Conservation (phyloP, 768 basidiomycete genomes). For the Lactifluus pinguis region DNA sequence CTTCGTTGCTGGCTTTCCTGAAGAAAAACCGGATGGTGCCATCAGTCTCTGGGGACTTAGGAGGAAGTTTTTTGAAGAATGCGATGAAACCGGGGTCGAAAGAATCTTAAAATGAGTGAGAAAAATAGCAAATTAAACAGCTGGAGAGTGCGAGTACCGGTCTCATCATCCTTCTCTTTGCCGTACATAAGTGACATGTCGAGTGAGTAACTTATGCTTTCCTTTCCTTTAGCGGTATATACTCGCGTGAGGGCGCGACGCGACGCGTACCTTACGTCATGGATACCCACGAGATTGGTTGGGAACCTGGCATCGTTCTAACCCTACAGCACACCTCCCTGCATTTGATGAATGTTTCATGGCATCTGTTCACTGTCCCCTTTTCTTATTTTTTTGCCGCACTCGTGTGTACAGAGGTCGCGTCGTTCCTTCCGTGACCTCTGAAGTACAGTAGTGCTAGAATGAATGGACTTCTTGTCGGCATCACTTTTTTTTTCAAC, state of each 20-base stretch:
- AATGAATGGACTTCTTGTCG: slow-evolving; percentile 17
- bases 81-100: slow-evolving; percentile 51
- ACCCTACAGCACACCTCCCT: background rate
- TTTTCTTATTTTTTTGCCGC: background rate
- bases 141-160: slow-evolving; percentile 5
- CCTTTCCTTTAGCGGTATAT: background rate
- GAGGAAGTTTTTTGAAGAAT: slow-evolving; percentile 53
- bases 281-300: no score
- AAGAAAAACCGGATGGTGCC: slow-evolving; percentile 87
- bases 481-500: background rate
- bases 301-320: no score
- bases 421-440: slow-evolving; percentile 26
- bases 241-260: background rate
- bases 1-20: slow-evolving; percentile 40
- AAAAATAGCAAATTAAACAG: background rate
- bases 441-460: slow-evolving; percentile 31
- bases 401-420: slow-evolving; percentile 30
- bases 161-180: slow-evolving; percentile 46
- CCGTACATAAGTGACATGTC: slow-evolving; percentile 56
- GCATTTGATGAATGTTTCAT: background rate
- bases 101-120: background rate
- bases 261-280: slow-evolving; percentile 10
- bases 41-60: slow-evolving; percentile 54
- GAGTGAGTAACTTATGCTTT: background rate
- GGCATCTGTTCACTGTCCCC: background rate